phyloP scores from a whole-genome alignment of 768 basidiomycete genomes.

The Leccinum barrowsii region DNA sequence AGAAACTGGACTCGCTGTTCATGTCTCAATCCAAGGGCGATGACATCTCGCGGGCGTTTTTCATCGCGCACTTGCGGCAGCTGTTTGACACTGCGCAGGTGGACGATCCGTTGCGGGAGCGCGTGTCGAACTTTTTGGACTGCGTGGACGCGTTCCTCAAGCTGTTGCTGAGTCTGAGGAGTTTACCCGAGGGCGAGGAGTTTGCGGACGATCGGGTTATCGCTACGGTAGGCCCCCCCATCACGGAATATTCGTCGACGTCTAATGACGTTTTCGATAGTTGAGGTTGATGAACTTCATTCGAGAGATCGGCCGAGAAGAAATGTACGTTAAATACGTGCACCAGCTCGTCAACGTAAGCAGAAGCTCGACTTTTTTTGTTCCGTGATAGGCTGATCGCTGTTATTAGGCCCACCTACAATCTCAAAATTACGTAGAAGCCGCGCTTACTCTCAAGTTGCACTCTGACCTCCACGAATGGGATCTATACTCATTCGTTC shows the following conservation, averaged over 20 bases:
- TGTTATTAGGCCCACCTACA: constrained; percentile 77
- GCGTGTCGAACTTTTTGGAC: constrained; percentile 79
- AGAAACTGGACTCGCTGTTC: constrained; percentile 84
- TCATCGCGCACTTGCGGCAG: constrained; percentile 84
- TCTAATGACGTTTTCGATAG: constrained; percentile 36
- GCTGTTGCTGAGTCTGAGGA: constrained; percentile 80
- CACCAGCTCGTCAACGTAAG: constrained; percentile 89
- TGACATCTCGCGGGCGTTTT: constrained; percentile 88
- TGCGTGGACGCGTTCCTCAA: constrained; percentile 93
- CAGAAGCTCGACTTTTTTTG: neutral
- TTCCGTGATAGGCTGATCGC: constrained; percentile 10
- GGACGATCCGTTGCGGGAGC: constrained; percentile 72
- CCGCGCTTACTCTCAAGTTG: constrained; percentile 87
- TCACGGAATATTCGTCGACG: neutral
- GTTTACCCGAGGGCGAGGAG: constrained; percentile 89
- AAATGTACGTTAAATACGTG: constrained; percentile 95
- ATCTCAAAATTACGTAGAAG: constrained; percentile 89
- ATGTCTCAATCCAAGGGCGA: constrained; percentile 92
- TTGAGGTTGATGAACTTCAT: constrained; percentile 93
- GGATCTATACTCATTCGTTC: constrained; percentile 77
- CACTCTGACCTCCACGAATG: constrained; percentile 93
- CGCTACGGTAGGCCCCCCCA: constrained; percentile 58
- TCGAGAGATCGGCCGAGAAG: constrained; percentile 83
- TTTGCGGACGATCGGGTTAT: constrained; percentile 93
- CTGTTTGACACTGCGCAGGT: constrained; percentile 85